These are phyloP conservation scores for Coprinopsis sp. DNA, from an alignment of 768 basidiomycete genomes.

Conservation along the genomic window DNA sequence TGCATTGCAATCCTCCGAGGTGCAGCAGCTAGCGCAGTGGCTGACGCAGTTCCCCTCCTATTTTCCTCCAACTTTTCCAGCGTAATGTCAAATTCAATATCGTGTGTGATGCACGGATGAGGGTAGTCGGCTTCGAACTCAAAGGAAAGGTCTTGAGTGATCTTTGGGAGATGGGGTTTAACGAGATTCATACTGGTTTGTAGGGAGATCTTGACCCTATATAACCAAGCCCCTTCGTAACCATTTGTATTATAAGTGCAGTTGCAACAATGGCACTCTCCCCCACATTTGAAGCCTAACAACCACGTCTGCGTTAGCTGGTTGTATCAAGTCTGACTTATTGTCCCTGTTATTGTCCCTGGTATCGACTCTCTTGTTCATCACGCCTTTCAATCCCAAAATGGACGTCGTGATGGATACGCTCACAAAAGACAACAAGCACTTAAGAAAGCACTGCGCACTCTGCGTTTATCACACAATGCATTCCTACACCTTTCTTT, in stretches of 20 bases:
- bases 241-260: neutral
- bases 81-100: neutral
- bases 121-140: neutral
- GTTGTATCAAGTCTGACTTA: neutral
- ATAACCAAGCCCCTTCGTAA: neutral
- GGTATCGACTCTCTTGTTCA: neutral
- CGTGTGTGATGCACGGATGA: neutral
- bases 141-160: neutral
- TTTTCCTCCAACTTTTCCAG: neutral
- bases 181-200: neutral
- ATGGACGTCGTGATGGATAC: neutral
- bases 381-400: neutral
- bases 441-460: neutral
- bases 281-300: too few species aligned
- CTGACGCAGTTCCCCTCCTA: neutral
- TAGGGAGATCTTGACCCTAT: neutral
- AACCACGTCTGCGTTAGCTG: too few species aligned
- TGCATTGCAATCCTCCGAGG: neutral
- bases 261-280: neutral
- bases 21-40: neutral
- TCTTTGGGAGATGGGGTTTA: neutral
- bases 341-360: neutral
- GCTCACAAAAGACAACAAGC: neutral
- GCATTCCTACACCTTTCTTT: neutral
- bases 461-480: neutral